These are phyloP conservation scores for Nasturtium officinale DNA, from an alignment of 345 rosid genomes.

Conservation along the genomic window DNA sequence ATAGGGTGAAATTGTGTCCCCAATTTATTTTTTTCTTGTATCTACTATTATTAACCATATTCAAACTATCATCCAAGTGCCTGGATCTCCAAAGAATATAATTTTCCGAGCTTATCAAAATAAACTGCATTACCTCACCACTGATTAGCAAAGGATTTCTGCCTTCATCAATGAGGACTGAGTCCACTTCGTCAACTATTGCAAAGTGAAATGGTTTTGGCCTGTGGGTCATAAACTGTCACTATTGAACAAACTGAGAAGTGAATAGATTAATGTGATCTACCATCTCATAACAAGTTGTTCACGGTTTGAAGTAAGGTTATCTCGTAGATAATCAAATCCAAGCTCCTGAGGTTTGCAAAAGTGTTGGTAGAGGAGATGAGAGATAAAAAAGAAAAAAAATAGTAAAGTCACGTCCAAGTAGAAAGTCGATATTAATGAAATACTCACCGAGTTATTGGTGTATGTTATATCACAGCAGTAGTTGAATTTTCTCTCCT, in stretches of 20 bases:
- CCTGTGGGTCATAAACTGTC: conserved; percentile 54
- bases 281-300: conserved; percentile 99
- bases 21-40: conserved; percentile 5
- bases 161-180: conserved; percentile 98
- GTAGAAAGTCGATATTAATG: conserved; percentile 26
- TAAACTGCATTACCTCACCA: conserved; percentile 71
- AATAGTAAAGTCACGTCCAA: background rate
- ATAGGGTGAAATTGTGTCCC: conserved; percentile 5
- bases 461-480: conserved; percentile 91
- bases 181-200: conserved; percentile 97
- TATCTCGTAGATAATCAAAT: conserved; percentile 96
- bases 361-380: conserved; percentile 32
- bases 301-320: conserved; percentile 74
- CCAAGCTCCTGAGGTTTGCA: conserved; percentile 82
- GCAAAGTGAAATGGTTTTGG: conserved; percentile 97
- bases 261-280: conserved; percentile 30
- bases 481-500: conserved; percentile 81
- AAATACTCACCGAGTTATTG: conserved; percentile 75
- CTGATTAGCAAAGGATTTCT: conserved; percentile 95
- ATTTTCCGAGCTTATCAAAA: conserved; percentile 10
- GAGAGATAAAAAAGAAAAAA: background rate
- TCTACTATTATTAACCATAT: conserved; percentile 7
- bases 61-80: conserved; percentile 16
- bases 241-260: conserved; percentile 21
- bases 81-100: conserved; percentile 13